Base-by-base conservation (phyloP, 1,139 yeast species). In the Cylindricascospora bacillispora region DNA sequence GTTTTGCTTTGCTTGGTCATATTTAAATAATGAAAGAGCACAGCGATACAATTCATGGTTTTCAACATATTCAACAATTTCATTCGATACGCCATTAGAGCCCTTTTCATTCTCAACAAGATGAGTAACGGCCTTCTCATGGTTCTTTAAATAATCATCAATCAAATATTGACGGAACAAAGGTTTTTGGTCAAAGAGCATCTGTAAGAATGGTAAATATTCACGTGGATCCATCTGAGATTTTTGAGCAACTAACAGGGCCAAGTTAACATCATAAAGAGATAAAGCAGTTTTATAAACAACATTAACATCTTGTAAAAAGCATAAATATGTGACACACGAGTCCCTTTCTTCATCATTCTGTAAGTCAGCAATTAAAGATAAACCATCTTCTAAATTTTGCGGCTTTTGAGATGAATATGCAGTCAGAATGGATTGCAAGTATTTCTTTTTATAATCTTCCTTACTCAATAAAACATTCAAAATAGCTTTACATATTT, bases 171-270 rank as follows among this genome's bases (percentile, higher is more conserved):
- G 67, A 44, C 76, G 72, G 35, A 94, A 70, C 30, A 73, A 56
- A 13, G 71, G 74, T 1, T 69, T 62, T 52, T 78, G 80, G 22
- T 70, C 69, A 42, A 82, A 80, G 34, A 92, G 62, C 32, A 73
- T 68, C 47, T 85, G 94, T 42, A 92, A 63, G 54, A 89, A 92
- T 30, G 98, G 95, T 32, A 92, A 60, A 47, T 89, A 92, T 54
- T 92, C 99, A 49, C 86, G 83, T 16, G 99, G 99, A 59, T 92
- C 99, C 65, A 79, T 85, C 55, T 89, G 97, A 1, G 95, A 85
- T 49, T 85, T 89, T 53, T 92, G 97, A 1, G 98, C 98, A 40
- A 92, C 75, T 9, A 70, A 65, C 35, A 92, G 63, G 0, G 98
- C 72, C 41, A 86, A 60, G 36, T 75, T 75, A 24, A 92, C 75